Base-by-base conservation (phyloP, 164 flowering plant genomes). In the Akebia trifoliata region DNA sequence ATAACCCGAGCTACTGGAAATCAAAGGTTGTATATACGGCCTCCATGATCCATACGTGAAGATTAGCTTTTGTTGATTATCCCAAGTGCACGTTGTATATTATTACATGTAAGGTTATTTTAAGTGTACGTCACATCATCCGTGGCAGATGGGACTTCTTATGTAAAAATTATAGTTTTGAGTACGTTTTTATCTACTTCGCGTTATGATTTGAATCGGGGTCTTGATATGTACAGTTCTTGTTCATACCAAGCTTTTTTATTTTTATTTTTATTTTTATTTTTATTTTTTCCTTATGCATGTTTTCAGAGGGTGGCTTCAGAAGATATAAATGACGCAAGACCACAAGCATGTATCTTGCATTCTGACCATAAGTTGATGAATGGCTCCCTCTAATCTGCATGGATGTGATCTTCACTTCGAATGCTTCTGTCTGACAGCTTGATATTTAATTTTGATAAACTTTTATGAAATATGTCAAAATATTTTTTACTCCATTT, bases 11-110 rank as follows among this genome's bases (percentile, higher is more conserved):
- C 40, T 57, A 40, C 25, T 63, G 31, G 24, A 44, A 59, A 4
- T 31, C 43, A 34, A 15, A 64, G 43, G 48, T 21, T 74, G 74
- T 73, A 67, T 6, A 63, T 69, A 63, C 44, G 45, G 51, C 9
- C 26, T 35, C 36, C 17, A 14, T 35, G 59, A 7, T 15, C 11
- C 15, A 5, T 22, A 9, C 30, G 31, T 18, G 7, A 12, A 30
- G 37, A 59, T 43, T 22, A 45, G 54, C 11, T 52, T 45, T 35
- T 56, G 20, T 25, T 35, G 15, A 7, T 35, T 46, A 29, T 38
- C 40, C 1, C 30, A 4, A 50, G 29, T 56, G 56, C 35, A 38
- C 49, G 28, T 51, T 57, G 62, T 57, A 65, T 44, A 36, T 52
- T n/a, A 50, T 51, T 32, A 43, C 14, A 11, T 54, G 34, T 32